phyloP scores from a whole-genome alignment of 495 filamentous ascomycete species.

The Podospora fimiseda region DNA sequence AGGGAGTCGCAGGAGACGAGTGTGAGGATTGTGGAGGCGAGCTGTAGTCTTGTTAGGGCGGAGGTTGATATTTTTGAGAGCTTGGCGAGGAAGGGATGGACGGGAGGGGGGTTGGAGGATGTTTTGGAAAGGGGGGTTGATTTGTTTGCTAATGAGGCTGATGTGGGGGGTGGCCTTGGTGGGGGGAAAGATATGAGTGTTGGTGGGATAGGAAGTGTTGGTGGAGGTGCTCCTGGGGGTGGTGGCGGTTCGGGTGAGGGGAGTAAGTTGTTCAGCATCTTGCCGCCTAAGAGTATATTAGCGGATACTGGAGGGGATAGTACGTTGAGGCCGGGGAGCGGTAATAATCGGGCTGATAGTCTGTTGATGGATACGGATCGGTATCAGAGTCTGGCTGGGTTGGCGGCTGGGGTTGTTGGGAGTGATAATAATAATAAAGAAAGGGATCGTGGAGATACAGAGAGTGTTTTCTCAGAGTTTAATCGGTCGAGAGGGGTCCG shows the following conservation, averaged over 20 bases:
- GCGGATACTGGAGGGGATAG: constrained; percentile 32
- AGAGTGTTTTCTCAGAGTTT: constrained; percentile 48
- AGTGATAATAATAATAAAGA: constrained; percentile 10
- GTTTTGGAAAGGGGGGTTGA: constrained; percentile 54
- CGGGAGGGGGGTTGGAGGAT: constrained; percentile 56
- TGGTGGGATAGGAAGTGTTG: constrained; percentile 15
- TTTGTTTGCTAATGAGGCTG: constrained; percentile 49
- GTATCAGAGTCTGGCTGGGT: constrained; percentile 46
- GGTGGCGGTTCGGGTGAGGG: constrained; percentile 28
- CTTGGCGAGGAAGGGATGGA: constrained; percentile 58
- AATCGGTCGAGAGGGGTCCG: constrained; percentile 42
- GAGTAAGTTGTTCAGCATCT: constrained; percentile 51
- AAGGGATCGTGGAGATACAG: constrained; percentile 25
- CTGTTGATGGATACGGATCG: constrained; percentile 37
- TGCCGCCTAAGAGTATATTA: constrained; percentile 51
- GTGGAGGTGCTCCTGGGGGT: constrained; percentile 12
- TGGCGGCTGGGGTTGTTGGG: constrained; percentile 2
- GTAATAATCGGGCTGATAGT: constrained; percentile 39
- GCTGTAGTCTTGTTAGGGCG: constrained; percentile 53
- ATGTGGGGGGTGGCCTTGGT: constrained; percentile 15
- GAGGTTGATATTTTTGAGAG: constrained; percentile 63
- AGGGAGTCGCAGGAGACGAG: constrained; percentile 54
- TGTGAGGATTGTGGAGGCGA: constrained; percentile 51
- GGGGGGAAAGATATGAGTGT: constrained; percentile 10
- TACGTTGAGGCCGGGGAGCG: constrained; percentile 15